Base-by-base conservation (phyloP, 805 yeast genomes). In the Kodamaea laetipori region DNA sequence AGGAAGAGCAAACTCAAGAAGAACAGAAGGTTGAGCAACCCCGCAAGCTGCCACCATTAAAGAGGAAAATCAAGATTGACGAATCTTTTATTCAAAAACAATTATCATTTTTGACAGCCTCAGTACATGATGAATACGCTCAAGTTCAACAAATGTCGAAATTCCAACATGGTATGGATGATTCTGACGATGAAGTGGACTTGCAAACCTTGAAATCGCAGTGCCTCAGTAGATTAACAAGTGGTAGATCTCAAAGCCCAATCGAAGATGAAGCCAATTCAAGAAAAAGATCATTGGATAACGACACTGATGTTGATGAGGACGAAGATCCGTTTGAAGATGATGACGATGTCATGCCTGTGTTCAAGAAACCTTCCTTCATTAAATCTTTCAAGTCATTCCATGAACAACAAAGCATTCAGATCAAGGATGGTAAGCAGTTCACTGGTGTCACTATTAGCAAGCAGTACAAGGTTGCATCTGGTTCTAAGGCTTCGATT, bases 401-500 rank as follows among this genome's bases (percentile, higher is more conserved):
- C 42, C 57, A 57, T 2, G 70, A 64, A 26, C 61, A 63, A n/a
- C 69, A 64, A 36, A 66, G 62, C 10, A 67, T 63, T 25, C 70
- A 64, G 43, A 67, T 69, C 43, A 75, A 69, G 27, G 74, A 73
- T 17, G 68, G 64, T 17, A 53, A 57, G 17, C 55, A 64, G 4
- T 71, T 71, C 47, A 56, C 67, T 16, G 75, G 76, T 4, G 85
- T 82, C 13, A 78, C 78, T 1, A 61, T 79, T 4, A 71, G 79
- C 35, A 76, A 76, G 25, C 71, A 75, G 21, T 77, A 78, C 53
- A 80, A 73, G 56, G 71, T 74, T 8, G 82, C 79, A 1, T 70
- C 80, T 1, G 78, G 83, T 6, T 65, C 78, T 4, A 76, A 71
- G 47, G 78, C 85, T 1, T 77, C 85, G 6, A 75, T 85, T 49